Conservation (phyloP, 2,329 filamentous ascomycete species). For the Cladosporium sp. region DNA sequence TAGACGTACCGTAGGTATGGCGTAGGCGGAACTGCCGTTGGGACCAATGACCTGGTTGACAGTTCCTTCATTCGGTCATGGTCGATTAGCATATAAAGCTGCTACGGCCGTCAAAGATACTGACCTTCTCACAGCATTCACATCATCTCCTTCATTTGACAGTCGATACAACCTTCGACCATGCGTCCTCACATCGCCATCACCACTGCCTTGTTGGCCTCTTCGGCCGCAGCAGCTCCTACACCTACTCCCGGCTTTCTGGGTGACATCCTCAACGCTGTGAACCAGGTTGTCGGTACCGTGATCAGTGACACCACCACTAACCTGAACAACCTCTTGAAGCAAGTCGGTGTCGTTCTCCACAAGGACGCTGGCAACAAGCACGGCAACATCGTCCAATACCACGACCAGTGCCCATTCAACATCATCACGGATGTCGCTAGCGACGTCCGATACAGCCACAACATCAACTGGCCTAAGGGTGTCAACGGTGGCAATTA, state of each 20-base stretch:
- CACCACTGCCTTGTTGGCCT: slow-evolving; percentile 7
- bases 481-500: slow-evolving; percentile 20
- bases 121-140: background rate
- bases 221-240: slow-evolving; percentile 6
- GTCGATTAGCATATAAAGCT: background rate
- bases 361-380: slow-evolving; percentile 11
- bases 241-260: slow-evolving; percentile 11
- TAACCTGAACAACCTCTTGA: slow-evolving; percentile 7
- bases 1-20: background rate
- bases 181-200: slow-evolving; percentile 10
- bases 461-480: slow-evolving; percentile 9
- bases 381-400: slow-evolving; percentile 4
- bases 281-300: background rate
- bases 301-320: background rate
- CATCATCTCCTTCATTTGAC: background rate
- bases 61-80: too few relatives aligned
- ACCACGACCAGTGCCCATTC: slow-evolving; percentile 11
- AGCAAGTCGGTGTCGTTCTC: background rate
- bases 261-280: background rate
- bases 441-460: background rate
- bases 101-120: background rate
- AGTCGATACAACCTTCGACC: background rate
- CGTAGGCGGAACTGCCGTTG: background rate
- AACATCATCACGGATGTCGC: background rate
- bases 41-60: background rate